Conservation (phyloP, 352 stramenopile genomes). For the Phytophthora hybrid region DNA sequence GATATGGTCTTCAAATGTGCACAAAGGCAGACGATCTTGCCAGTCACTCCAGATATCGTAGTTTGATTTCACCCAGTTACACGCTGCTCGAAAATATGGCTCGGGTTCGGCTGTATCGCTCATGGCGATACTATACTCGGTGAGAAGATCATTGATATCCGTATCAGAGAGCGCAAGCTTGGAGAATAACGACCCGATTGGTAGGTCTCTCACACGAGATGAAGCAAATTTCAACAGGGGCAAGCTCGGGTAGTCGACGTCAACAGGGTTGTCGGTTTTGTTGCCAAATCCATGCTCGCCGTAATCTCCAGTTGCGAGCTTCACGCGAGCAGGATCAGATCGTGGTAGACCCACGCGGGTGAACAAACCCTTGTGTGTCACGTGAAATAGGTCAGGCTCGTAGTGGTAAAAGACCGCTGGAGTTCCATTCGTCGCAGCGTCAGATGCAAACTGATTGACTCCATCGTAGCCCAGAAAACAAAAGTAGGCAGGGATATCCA, state of each 20-base stretch:
- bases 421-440: constrained; percentile 25
- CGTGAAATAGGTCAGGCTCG: constrained; percentile 59
- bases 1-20: constrained; percentile 43
- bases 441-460: constrained; percentile 42
- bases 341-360: constrained; percentile 48
- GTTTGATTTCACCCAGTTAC: constrained; percentile 59
- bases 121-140: constrained; percentile 26
- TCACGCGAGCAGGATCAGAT: constrained; percentile 39
- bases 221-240: constrained; percentile 49
- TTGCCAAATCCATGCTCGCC: constrained; percentile 58
- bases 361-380: constrained; percentile 45
- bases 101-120: constrained; percentile 24
- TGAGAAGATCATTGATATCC: constrained; percentile 50
- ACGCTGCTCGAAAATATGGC: constrained; percentile 52
- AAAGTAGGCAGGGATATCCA: constrained; percentile 63
- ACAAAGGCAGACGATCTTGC: constrained; percentile 49
- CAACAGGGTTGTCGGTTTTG: constrained; percentile 52
- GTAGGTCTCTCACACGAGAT: constrained; percentile 28
- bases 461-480: constrained; percentile 61
- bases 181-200: constrained; percentile 36
- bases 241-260: constrained; percentile 51
- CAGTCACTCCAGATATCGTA: constrained; percentile 60
- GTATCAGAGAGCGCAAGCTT: constrained; percentile 46
- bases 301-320: constrained; percentile 38
- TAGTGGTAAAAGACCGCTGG: constrained; percentile 64